Evolutionary conservation across 352 stramenopile genomes (phyloP), one percentile per base, ranked within the genome.

Genomic region (Pythium dissotocum): DNA sequence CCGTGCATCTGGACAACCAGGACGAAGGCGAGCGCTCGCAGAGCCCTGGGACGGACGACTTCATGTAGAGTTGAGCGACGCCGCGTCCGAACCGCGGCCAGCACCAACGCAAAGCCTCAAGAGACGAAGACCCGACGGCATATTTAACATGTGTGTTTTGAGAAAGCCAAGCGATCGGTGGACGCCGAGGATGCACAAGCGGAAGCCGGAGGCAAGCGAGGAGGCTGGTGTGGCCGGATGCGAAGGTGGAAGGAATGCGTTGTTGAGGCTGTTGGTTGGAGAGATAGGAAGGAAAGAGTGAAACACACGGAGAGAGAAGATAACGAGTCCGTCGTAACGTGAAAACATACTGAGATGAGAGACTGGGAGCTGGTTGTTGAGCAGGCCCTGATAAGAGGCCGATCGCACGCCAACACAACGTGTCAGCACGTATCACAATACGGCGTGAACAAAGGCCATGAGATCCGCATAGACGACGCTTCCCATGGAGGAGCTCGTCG

Each of bases 1-100:
- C 88, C 30, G 88, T 96, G 57, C 88, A 94, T 75, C 69, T 96
- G 75, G 83, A 94, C 74, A 90, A 88, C 58, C 86, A 94, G 69
- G 83, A 91, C 71, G 81, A 94, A 58, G 77, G 78, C 62, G 73
- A 77, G 24, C 65, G 69, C 21, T 53, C 60, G 9, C 53, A 55
- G 57, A 82, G 72, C 67, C 89, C 79, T 48, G 76, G 77, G 64
- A 82, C 83, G 66, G 85, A 91, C 71, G 85, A 90, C 62, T 93
- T 91, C 69, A 93, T 93, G 85, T 93, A 71, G 65, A 8, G 35
- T 9, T 24, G 21, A 24, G 21, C 21, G 21, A 24, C 21, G 21
- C 21, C 21, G 21, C 21, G 21, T 24, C 21, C 21, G 21, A 24
- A 24, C 21, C 21, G 21, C 21, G 21, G 21, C 21, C 21, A 24